phyloP scores from a whole-genome alignment of 805 yeast genomes.

The Zygosaccharomyces pseudorouxii region DNA sequence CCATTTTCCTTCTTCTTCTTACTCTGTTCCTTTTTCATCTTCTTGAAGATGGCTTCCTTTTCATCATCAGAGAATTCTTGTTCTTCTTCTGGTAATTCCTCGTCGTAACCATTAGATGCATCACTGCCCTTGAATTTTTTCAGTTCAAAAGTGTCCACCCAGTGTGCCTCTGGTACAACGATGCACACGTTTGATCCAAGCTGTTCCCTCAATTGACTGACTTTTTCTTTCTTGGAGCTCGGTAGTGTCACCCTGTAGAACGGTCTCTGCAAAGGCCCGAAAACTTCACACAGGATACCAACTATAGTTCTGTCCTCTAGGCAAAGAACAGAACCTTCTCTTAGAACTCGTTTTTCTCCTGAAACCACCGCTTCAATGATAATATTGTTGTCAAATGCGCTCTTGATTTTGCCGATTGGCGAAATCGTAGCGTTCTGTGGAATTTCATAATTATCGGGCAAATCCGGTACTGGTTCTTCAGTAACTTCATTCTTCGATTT shows the following conservation, averaged over 20 bases:
- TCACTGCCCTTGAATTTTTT: conserved; percentile 79
- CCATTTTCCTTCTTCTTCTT: conserved; percentile 35
- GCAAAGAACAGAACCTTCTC: conserved; percentile 77
- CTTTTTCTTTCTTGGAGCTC: conserved; percentile 11
- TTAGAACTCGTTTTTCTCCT: conserved; percentile 79
- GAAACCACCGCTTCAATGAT: conserved; percentile 68
- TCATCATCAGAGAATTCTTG: conserved; percentile 96
- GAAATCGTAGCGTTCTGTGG: conserved; percentile 61
- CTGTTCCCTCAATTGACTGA: conserved; percentile 29
- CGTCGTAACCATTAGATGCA: conserved; percentile 93
- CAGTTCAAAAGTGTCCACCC: conserved; percentile 68
- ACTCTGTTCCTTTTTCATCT: conserved; percentile 56
- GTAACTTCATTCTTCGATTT: conserved; percentile 69
- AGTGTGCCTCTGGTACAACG: conserved; percentile 77
- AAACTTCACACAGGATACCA: conserved; percentile 81
- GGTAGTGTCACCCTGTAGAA: conserved; percentile 67
- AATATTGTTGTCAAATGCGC: conserved; percentile 66
- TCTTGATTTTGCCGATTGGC: conserved; percentile 62
- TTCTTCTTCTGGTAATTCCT: conserved; percentile 88
- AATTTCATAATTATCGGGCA: conserved; percentile 64
- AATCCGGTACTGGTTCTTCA: conserved; percentile 60
- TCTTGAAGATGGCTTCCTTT: conserved; percentile 68
- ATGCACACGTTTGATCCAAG: conserved; percentile 62
- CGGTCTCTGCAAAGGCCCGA: conserved; percentile 83
- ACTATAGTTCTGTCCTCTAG: conserved; percentile 63